These are phyloP conservation scores for Ogataea chonburiensis DNA, from an alignment of 805 yeast species.

Conservation along the genomic window DNA sequence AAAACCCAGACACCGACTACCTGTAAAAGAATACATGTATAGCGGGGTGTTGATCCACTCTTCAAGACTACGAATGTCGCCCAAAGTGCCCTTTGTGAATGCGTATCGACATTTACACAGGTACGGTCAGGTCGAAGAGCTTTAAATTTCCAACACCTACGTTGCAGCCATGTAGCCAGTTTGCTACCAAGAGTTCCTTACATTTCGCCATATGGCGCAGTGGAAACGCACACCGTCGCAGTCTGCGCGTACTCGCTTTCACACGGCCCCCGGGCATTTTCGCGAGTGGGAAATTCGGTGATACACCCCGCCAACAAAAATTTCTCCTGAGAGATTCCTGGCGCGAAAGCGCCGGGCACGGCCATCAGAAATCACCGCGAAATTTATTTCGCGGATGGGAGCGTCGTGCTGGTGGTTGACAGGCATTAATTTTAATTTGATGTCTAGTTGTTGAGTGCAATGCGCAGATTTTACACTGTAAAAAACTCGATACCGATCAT, in stretches of 20 bases:
- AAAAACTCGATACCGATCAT: slow-evolving; percentile 43
- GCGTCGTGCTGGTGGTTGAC: slow-evolving; percentile 41
- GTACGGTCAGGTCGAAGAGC: too few relatives aligned
- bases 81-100: too few relatives aligned
- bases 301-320: slow-evolving; percentile 29
- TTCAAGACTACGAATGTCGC: too few relatives aligned
- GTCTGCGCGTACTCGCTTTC: slow-evolving; percentile 38
- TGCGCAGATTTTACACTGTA: slow-evolving; percentile 34
- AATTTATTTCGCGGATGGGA: slow-evolving; percentile 30
- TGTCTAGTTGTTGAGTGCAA: slow-evolving; percentile 38
- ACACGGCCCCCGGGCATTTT: slow-evolving; percentile 24
- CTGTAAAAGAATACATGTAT: too few relatives aligned
- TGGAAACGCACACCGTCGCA: slow-evolving; percentile 23
- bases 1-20: slow-evolving; percentile 16
- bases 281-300: slow-evolving; percentile 46
- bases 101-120: too few relatives aligned
- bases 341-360: slow-evolving; percentile 41
- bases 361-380: slow-evolving; percentile 35
- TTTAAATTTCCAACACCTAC: too few relatives aligned
- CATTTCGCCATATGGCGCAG: slow-evolving; percentile 20
- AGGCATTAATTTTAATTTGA: slow-evolving; percentile 6
- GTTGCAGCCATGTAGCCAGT: too few relatives aligned
- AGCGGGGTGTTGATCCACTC: too few relatives aligned
- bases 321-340: slow-evolving; percentile 38
- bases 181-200: slow-evolving; percentile 6